phyloP scores from a whole-genome alignment of 148 eudicot genomes.

The Fagopyrum esculentum region DNA sequence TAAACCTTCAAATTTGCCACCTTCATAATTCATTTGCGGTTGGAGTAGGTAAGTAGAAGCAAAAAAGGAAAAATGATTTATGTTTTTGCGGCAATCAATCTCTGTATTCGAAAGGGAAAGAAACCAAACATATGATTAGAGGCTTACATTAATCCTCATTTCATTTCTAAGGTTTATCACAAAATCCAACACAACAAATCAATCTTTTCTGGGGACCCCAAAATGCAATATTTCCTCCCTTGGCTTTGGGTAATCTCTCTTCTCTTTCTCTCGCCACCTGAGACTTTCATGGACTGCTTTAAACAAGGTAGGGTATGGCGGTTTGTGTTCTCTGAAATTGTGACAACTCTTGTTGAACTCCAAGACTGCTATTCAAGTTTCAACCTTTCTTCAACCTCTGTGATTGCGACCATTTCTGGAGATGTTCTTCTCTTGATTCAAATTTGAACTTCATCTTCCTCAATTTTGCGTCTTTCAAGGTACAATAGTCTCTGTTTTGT shows the following conservation, averaged over 20 bases:
- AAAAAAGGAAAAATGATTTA: background rate
- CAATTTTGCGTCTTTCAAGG: background rate
- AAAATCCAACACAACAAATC: background rate
- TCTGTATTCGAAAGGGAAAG: conserved; percentile 4
- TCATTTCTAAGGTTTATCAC: background rate
- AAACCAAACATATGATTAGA: conserved; percentile 3
- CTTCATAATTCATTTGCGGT: background rate
- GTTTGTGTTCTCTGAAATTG: background rate
- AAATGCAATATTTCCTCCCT: conserved; percentile 5
- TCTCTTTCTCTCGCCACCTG: background rate
- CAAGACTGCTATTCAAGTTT: background rate
- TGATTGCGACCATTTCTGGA: background rate
- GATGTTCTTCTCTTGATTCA: background rate
- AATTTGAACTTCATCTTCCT: background rate
- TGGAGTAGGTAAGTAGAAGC: background rate
- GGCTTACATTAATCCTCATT: conserved; percentile 8
- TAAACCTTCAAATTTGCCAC: no score
- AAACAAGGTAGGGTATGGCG: background rate
- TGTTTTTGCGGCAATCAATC: background rate
- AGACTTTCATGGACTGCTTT: conserved; percentile 3
- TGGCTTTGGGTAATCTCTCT: conserved; percentile 1
- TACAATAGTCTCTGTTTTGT: conserved; percentile 1
- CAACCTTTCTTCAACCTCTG: background rate
- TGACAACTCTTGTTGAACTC: background rate
- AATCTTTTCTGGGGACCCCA: conserved; percentile 4